A percentile compares a stretch with the other conserved stretches of the same genome.
phyloP scores from a whole-genome alignment of 495 filamentous ascomycete genomes.

The Saxophila tyrrhenica region DNA sequence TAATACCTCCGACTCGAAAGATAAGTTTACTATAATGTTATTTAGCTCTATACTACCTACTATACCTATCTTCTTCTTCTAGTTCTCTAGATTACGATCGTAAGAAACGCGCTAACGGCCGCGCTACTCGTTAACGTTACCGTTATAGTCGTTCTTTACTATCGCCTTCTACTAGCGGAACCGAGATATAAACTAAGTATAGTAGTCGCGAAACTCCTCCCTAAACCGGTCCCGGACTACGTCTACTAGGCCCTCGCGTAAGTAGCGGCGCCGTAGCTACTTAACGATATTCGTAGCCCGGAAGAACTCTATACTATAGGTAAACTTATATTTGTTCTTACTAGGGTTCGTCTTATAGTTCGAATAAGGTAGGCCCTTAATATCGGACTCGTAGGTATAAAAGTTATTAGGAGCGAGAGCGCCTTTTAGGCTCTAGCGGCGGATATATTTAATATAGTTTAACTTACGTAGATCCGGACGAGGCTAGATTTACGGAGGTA shows the following conservation, averaged over 20 bases:
- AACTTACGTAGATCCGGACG: neutral
- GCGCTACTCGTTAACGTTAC: neutral
- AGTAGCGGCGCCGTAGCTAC: neutral
- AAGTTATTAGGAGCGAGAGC: too few species aligned
- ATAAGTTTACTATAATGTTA: neutral
- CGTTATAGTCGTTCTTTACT: neutral
- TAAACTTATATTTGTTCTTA: neutral
- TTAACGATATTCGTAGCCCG: neutral
- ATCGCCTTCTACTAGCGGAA: neutral
- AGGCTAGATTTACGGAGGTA: neutral
- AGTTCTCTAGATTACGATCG: neutral
- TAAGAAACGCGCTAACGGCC: neutral
- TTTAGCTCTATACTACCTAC: neutral
- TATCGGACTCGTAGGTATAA: too few species aligned
- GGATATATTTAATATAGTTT: neutral
- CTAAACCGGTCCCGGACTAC: neutral
- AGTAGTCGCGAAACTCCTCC: neutral
- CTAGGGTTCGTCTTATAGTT: neutral
- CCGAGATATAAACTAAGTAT: neutral
- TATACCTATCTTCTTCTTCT: neutral
- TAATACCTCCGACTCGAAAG: neutral
- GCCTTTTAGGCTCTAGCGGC: too few species aligned
- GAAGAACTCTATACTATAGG: neutral
- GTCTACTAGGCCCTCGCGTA: neutral
- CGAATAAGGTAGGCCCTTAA: too few species aligned